Evolutionary conservation across 2,329 filamentous ascomycete species (phyloP).

Genomic region (Tolypocladium album): DNA sequence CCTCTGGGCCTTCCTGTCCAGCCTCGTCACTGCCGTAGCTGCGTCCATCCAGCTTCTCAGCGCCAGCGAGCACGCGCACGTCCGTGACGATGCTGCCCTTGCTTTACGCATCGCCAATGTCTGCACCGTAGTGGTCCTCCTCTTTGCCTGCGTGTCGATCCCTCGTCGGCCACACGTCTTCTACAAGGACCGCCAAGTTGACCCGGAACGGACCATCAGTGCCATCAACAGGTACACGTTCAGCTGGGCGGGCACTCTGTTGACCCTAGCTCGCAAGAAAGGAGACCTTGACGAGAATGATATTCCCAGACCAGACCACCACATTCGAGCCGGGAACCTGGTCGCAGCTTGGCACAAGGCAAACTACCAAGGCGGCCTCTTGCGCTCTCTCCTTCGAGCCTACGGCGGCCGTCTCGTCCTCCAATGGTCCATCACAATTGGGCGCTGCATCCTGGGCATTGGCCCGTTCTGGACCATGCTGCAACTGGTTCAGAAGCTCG

Average conservation of each 20-base stretch:
- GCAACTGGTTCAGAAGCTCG: constrained; percentile 53
- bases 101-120: constrained; percentile 36
- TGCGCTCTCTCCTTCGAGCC: constrained; percentile 47
- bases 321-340: constrained; percentile 38
- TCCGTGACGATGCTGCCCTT: constrained; percentile 28
- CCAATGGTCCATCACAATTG: constrained; percentile 48
- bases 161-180: constrained; percentile 60
- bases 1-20: constrained; percentile 37
- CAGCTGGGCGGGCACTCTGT: constrained; percentile 47
- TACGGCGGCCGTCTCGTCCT: constrained; percentile 44
- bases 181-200: constrained; percentile 46
- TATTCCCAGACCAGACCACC: constrained; percentile 49
- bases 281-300: constrained; percentile 51
- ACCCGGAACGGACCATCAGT: constrained; percentile 50
- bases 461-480: constrained; percentile 60
- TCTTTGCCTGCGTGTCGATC: constrained; percentile 40
- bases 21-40: constrained; percentile 30
- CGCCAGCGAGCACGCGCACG: constrained; percentile 18
- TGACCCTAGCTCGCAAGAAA: constrained; percentile 44
- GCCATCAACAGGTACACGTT: constrained; percentile 54
- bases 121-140: constrained; percentile 30
- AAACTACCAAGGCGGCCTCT: constrained; percentile 40
- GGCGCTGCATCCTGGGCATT: constrained; percentile 50
- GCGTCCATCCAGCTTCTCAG: constrained; percentile 33
- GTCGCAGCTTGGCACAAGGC: constrained; percentile 37